Percentiles rank a stretch among this genome's conserved stretches.
These are phyloP conservation scores for Tolypocladium cylindrosporum DNA, from an alignment of 2,329 filamentous ascomycete genomes.

Conservation along the genomic window DNA sequence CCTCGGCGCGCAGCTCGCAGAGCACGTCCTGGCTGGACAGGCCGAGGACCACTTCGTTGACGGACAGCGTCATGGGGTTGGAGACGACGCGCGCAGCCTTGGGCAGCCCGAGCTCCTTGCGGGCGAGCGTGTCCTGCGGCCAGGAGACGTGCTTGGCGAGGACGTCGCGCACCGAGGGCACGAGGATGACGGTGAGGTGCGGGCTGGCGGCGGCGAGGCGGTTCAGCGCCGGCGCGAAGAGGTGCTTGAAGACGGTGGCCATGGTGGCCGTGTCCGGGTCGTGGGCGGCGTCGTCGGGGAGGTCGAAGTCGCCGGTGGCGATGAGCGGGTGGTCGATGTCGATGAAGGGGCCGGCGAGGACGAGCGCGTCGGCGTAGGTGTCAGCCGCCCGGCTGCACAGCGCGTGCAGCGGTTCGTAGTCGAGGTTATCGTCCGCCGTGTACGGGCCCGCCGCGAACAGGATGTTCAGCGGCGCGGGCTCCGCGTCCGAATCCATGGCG, in stretches of 20 bases:
- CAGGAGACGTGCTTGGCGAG: constrained; percentile 78
- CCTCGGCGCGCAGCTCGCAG: constrained; percentile 69
- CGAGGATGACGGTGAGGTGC: constrained; percentile 67
- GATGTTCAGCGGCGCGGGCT: constrained; percentile 60
- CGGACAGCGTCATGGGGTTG: constrained; percentile 79
- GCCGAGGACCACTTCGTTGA: constrained; percentile 80
- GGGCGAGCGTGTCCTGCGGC: constrained; percentile 55
- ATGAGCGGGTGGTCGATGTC: constrained; percentile 86
- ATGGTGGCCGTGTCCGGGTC: constrained; percentile 74
- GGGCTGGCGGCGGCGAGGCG: constrained; percentile 63
- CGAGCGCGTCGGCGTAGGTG: constrained; percentile 64
- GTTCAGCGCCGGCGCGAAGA: constrained; percentile 65
- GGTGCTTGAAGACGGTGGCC: constrained; percentile 70
- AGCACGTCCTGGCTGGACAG: constrained; percentile 78
- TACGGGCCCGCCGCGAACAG: constrained; percentile 80
- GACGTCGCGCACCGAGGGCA: constrained; percentile 74
- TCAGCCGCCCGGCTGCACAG: constrained; percentile 71
- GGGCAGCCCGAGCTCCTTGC: constrained; percentile 67
- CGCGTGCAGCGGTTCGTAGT: constrained; percentile 77
- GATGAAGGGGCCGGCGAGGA: constrained; percentile 80
- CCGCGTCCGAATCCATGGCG: constrained; percentile 42
- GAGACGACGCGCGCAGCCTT: constrained; percentile 70
- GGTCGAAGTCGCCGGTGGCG: constrained; percentile 68
- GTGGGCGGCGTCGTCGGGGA: constrained; percentile 55
- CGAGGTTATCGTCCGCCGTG: constrained; percentile 83